Evolutionary conservation across 2,329 filamentous ascomycete genomes (phyloP).

Genomic region (Elsinoe fawcettii): DNA sequence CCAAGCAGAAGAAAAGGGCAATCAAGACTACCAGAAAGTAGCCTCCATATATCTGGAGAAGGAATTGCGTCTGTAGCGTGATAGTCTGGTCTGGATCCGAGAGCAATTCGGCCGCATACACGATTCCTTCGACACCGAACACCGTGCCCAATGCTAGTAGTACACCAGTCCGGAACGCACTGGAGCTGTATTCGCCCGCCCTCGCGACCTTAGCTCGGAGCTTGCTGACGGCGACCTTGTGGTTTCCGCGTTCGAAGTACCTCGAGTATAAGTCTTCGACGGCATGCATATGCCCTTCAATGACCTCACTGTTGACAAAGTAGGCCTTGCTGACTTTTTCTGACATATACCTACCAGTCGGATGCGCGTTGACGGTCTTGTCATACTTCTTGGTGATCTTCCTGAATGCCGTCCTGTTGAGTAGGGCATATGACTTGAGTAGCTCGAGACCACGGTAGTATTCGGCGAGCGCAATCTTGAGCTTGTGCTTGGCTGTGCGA

Average conservation of each 20-base stretch:
- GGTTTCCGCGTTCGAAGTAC: conserved; percentile 90
- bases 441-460: conserved; percentile 88
- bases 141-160: conserved; percentile 36
- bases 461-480: conserved; percentile 85
- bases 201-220: conserved; percentile 63
- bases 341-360: conserved; percentile 72
- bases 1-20: conserved; percentile 74
- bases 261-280: conserved; percentile 89
- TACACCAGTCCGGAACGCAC: conserved; percentile 51
- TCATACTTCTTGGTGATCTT: conserved; percentile 99
- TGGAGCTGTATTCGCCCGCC: conserved; percentile 51
- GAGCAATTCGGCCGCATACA: conserved; percentile 31
- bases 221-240: conserved; percentile 83
- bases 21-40: conserved; percentile 80
- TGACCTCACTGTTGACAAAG: conserved; percentile 82
- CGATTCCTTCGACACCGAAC: conserved; percentile 37
- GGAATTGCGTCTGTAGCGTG: conserved; percentile 35
- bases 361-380: conserved; percentile 74
- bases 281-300: conserved; percentile 70
- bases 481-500: conserved; percentile 77
- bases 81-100: conserved; percentile 23
- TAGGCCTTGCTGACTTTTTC: conserved; percentile 85
- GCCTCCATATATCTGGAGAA: conserved; percentile 81
- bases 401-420: conserved; percentile 88
- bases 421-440: conserved; percentile 79